Conservation (phyloP, 2,329 filamentous ascomycete species). For the Sodiomyces alkalinus region DNA sequence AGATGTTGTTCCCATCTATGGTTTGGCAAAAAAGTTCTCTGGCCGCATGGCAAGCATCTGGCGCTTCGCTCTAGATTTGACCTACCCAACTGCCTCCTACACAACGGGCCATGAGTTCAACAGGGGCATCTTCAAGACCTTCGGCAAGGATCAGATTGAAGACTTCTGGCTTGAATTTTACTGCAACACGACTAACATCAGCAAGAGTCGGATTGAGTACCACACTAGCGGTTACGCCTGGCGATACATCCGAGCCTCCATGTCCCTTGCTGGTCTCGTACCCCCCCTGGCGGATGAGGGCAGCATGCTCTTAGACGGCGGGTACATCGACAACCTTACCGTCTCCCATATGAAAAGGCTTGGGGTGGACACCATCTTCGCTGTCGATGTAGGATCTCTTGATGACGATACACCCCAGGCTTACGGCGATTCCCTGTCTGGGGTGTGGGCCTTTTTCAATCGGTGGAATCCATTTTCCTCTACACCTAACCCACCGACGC, state of each 20-base stretch:
- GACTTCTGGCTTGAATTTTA: conserved; percentile 99
- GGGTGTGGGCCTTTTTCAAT: conserved; percentile 88
- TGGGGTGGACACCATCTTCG: conserved; percentile 87
- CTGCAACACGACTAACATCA: conserved; percentile 99
- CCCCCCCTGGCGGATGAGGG: conserved; percentile 94
- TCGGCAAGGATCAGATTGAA: conserved; percentile 92
- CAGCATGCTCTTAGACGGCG: conserved; percentile 89
- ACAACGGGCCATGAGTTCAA: conserved; percentile 99
- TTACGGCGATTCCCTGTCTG: conserved; percentile 88
- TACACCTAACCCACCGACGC: conserved; percentile 79
- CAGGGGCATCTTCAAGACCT: conserved; percentile 95
- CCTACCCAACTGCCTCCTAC: conserved; percentile 91
- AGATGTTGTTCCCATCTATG: conserved; percentile 93
- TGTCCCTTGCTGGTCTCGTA: conserved; percentile 85
- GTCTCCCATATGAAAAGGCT: conserved; percentile 95
- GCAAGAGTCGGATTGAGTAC: conserved; percentile 78
- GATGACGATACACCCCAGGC: conserved; percentile 85
- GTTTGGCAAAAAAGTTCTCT: conserved; percentile 90
- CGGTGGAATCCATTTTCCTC: conserved; percentile 92
- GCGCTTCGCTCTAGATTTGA: conserved; percentile 93
- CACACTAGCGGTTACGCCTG: conserved; percentile 95
- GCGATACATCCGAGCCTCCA: conserved; percentile 91
- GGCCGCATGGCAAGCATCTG: conserved; percentile 98
- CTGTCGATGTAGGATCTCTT: conserved; percentile 81
- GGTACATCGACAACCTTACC: conserved; percentile 93